Evolutionary conservation across 805 yeast genomes (phyloP).

Genomic region (Kluyveromyces siamensis): DNA sequence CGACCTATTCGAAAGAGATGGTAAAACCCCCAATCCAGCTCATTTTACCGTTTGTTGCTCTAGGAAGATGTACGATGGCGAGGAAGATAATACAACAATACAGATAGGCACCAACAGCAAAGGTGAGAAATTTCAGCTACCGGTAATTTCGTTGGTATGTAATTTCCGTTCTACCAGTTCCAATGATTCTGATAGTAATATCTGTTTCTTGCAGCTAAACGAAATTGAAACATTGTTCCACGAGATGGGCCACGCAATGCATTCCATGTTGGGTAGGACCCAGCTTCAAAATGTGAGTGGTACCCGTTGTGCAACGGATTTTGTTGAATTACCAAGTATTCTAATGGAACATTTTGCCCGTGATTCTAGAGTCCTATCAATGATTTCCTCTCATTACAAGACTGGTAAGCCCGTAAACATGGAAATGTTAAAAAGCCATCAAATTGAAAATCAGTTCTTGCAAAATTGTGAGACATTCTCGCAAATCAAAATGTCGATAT

Average conservation of each 20-base stretch:
- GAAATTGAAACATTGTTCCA: conserved; percentile 94
- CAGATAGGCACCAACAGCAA: conserved; percentile 29
- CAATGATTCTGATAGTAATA: conserved; percentile 24
- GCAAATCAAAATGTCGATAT: conserved; percentile 81
- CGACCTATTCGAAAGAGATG: conserved; percentile 72
- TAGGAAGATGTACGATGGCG: conserved; percentile 59
- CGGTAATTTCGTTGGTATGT: conserved; percentile 84
- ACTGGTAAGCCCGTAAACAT: conserved; percentile 56
- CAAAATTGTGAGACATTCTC: conserved; percentile 69
- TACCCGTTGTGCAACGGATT: conserved; percentile 91
- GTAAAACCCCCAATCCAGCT: conserved; percentile 79
- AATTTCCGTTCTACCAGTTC: conserved; percentile 48
- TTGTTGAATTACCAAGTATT: conserved; percentile 95
- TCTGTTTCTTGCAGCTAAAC: conserved; percentile 54
- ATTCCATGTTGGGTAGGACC: conserved; percentile 92
- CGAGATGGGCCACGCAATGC: conserved; percentile 99
- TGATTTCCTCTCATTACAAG: conserved; percentile 58
- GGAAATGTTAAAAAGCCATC: conserved; percentile 41
- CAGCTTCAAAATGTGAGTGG: conserved; percentile 87
- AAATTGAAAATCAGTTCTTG: conserved; percentile 42
- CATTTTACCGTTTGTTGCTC: conserved; percentile 95
- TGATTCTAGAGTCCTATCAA: conserved; percentile 63
- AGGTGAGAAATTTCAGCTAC: conserved; percentile 61
- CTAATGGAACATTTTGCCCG: conserved; percentile 89
- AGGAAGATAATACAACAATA: conserved; percentile 31